These are phyloP conservation scores for Cyberlindnera xishuangbannaensis DNA, from an alignment of 805 yeast genomes.

Conservation along the genomic window DNA sequence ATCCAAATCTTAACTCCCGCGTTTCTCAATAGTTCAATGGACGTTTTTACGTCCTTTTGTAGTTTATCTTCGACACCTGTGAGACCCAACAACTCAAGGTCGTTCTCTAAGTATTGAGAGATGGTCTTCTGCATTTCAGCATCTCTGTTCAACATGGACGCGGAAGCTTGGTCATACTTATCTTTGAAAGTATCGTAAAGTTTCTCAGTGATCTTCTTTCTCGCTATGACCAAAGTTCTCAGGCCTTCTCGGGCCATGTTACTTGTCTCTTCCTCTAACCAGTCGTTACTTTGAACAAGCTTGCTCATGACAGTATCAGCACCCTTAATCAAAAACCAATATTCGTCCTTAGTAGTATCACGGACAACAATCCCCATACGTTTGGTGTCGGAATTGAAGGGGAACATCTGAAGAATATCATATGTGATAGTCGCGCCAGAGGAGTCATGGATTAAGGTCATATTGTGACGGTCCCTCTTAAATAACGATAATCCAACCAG, in stretches of 20 bases:
- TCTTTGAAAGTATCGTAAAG: slow-evolving; percentile 57
- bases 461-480: slow-evolving; percentile 74
- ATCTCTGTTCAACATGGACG: slow-evolving; percentile 79
- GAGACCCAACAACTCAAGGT: slow-evolving; percentile 79
- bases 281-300: slow-evolving; percentile 81
- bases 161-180: slow-evolving; percentile 65
- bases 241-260: slow-evolving; percentile 98
- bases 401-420: slow-evolving; percentile 78
- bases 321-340: slow-evolving; percentile 88
- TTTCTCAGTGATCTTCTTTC: slow-evolving; percentile 56
- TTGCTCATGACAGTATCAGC: slow-evolving; percentile 92
- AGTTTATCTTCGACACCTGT: slow-evolving; percentile 98
- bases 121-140: slow-evolving; percentile 63
- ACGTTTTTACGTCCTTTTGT: slow-evolving; percentile 85
- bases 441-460: slow-evolving; percentile 60
- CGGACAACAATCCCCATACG: slow-evolving; percentile 89
- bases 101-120: slow-evolving; percentile 65
- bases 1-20: slow-evolving; percentile 99
- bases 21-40: slow-evolving; percentile 86
- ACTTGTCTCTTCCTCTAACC: slow-evolving; percentile 96
- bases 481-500: slow-evolving; percentile 74
- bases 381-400: slow-evolving; percentile 92
- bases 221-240: slow-evolving; percentile 90
- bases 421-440: slow-evolving; percentile 47
- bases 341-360: slow-evolving; percentile 57